Conservation (phyloP, 441 rosid species). For the Daphne laureola region DNA sequence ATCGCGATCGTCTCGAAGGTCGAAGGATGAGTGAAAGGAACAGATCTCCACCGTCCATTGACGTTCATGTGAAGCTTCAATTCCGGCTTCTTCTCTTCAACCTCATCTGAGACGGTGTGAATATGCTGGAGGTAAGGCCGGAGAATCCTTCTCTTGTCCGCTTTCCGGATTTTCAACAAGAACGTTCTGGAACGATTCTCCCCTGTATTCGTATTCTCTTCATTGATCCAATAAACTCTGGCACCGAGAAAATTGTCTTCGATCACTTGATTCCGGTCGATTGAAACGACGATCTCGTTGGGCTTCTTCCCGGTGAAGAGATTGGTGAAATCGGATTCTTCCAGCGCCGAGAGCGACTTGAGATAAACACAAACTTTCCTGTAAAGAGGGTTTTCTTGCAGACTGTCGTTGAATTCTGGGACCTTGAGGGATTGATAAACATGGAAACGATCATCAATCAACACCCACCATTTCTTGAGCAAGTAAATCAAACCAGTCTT, state of each 20-base stretch:
- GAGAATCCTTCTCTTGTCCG: conserved; percentile 66
- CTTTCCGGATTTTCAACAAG: conserved; percentile 48
- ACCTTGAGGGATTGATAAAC: conserved; percentile 55
- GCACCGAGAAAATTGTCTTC: conserved; percentile 66
- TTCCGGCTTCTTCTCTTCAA: conserved; percentile 39
- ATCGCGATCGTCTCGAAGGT: conserved; percentile 48
- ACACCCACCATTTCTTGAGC: conserved; percentile 41
- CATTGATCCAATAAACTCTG: conserved; percentile 51
- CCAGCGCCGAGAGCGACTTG: conserved; percentile 50
- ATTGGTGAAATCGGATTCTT: conserved; percentile 66
- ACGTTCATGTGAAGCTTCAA: conserved; percentile 47
- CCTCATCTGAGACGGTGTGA: conserved; percentile 55
- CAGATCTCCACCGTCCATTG: conserved; percentile 47
- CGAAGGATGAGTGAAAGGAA: conserved; percentile 44
- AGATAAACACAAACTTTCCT: conserved; percentile 41
- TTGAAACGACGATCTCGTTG: conserved; percentile 51
- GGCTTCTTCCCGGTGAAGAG: conserved; percentile 50
- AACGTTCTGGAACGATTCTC: conserved; percentile 18
- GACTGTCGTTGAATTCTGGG: conserved; percentile 49
- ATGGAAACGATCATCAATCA: conserved; percentile 36
- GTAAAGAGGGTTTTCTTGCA: conserved; percentile 56
- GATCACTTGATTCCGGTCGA: conserved; percentile 49
- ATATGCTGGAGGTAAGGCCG: conserved; percentile 74
- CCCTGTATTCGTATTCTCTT: conserved; percentile 15
- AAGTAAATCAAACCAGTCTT: conserved; percentile 47